These are phyloP conservation scores for Pholiota adiposa DNA, from an alignment of 1,284 basidiomycete species.

Conservation along the genomic window DNA sequence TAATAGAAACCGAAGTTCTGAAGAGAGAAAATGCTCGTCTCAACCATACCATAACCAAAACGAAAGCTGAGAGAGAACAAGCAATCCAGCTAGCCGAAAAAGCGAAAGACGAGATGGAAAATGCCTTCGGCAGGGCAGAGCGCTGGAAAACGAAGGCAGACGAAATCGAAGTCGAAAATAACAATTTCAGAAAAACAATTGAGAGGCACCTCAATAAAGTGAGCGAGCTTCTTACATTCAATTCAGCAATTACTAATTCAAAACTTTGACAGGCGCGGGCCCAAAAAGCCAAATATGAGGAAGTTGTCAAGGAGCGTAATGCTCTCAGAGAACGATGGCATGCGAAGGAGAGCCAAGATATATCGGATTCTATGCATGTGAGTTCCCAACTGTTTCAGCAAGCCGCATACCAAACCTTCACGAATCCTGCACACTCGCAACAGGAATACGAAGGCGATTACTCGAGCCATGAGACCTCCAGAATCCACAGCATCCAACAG, in stretches of 20 bases:
- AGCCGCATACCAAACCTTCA: background rate
- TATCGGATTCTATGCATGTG: conserved; percentile 18
- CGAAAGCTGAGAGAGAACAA: conserved; percentile 24
- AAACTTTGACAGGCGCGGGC: conserved; percentile 16
- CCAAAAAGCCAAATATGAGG: conserved; percentile 26
- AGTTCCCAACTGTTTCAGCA: background rate
- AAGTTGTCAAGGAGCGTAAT: conserved; percentile 22
- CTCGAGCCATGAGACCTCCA: conserved; percentile 22
- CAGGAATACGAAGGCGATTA: conserved; percentile 27
- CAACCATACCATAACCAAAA: conserved; percentile 15
- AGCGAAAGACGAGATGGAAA: conserved; percentile 27
- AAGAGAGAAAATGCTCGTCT: conserved; percentile 18
- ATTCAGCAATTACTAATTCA: background rate
- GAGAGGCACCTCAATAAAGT: conserved; percentile 30
- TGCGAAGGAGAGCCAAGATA: conserved; percentile 19
- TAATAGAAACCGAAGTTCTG: conserved; percentile 21
- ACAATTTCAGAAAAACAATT: conserved; percentile 27
- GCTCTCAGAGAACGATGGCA: conserved; percentile 19
- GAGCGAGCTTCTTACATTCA: conserved; percentile 7
- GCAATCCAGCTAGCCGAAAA: conserved; percentile 29
- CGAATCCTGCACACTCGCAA: background rate
- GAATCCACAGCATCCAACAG: conserved; percentile 15
- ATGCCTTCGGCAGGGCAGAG: conserved; percentile 17
- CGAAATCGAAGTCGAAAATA: conserved; percentile 31
- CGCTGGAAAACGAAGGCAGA: conserved; percentile 22